phyloP scores from a whole-genome alignment of 2,329 filamentous ascomycete genomes.

The Colletotrichum magnum region DNA sequence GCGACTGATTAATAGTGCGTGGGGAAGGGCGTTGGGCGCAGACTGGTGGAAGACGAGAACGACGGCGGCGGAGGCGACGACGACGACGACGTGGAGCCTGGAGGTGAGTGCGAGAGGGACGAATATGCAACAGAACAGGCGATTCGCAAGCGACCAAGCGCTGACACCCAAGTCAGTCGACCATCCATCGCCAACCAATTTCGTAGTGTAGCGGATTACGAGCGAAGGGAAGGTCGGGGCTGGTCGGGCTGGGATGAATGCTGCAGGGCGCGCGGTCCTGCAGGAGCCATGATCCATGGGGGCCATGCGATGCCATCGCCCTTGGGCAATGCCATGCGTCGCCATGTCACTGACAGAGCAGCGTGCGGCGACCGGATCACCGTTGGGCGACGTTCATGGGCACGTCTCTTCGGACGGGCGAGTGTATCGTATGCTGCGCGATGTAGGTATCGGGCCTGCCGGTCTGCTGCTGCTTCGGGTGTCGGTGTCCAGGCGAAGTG shows the following conservation, averaged over 20 bases:
- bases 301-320: conserved; percentile 27
- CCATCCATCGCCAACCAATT: conserved; percentile 23
- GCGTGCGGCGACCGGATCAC: neutral
- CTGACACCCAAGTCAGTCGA: conserved; percentile 31
- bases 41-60: conserved; percentile 17
- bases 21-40: conserved; percentile 8
- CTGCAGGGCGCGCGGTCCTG: conserved; percentile 19
- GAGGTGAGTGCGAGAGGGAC: neutral
- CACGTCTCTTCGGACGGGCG: too few relatives aligned
- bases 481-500: conserved; percentile 1
- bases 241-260: conserved; percentile 24
- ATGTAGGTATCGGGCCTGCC: neutral
- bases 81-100: neutral
- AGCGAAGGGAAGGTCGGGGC: conserved; percentile 24
- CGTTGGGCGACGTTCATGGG: neutral
- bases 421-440: conserved; percentile 1
- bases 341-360: conserved; percentile 22
- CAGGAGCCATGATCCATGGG: conserved; percentile 34
- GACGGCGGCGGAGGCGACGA: neutral
- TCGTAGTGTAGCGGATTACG: conserved; percentile 15
- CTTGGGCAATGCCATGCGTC: conserved; percentile 19
- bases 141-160: conserved; percentile 13
- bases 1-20: conserved; percentile 1
- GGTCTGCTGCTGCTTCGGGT: conserved; percentile 8
- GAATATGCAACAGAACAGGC: conserved; percentile 7